These are phyloP conservation scores for Clarireedia hainanense DNA, from an alignment of 2,329 filamentous ascomycete species.

Conservation along the genomic window DNA sequence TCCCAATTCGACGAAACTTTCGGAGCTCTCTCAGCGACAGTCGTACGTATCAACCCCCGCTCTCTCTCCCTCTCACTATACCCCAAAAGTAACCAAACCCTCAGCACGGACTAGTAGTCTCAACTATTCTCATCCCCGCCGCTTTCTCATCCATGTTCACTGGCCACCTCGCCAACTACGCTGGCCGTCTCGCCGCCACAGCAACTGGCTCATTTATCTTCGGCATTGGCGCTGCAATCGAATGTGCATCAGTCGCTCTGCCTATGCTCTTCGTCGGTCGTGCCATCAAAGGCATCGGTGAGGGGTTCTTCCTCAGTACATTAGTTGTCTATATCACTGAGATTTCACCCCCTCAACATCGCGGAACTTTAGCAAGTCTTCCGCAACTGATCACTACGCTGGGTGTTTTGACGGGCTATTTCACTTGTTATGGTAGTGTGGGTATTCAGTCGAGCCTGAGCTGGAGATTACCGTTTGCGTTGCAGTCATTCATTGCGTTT, in stretches of 20 bases:
- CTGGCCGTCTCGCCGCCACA: constrained; percentile 43
- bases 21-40: constrained; percentile 40
- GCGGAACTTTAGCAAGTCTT: constrained; percentile 43
- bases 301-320: constrained; percentile 51
- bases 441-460: constrained; percentile 39
- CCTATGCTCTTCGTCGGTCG: constrained; percentile 48
- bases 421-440: constrained; percentile 50
- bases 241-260: constrained; percentile 40
- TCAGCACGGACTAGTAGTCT: constrained; percentile 48
- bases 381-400: constrained; percentile 45
- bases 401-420: constrained; percentile 48
- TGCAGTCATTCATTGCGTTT: constrained; percentile 37
- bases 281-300: constrained; percentile 47
- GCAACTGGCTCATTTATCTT: constrained; percentile 44
- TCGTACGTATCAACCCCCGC: constrained; percentile 20
- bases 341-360: constrained; percentile 43
- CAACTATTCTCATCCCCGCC: constrained; percentile 50
- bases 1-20: constrained; percentile 36
- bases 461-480: constrained; percentile 48
- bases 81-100: neutral
- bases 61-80: neutral
- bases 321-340: constrained; percentile 52
- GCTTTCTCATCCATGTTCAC: constrained; percentile 50
- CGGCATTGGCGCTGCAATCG: constrained; percentile 42
- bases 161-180: constrained; percentile 43